Evolutionary conservation across 495 filamentous ascomycete species (phyloP), one percentile per base, ranked within the genome.

Genomic region (Daldinia caldariorum): DNA sequence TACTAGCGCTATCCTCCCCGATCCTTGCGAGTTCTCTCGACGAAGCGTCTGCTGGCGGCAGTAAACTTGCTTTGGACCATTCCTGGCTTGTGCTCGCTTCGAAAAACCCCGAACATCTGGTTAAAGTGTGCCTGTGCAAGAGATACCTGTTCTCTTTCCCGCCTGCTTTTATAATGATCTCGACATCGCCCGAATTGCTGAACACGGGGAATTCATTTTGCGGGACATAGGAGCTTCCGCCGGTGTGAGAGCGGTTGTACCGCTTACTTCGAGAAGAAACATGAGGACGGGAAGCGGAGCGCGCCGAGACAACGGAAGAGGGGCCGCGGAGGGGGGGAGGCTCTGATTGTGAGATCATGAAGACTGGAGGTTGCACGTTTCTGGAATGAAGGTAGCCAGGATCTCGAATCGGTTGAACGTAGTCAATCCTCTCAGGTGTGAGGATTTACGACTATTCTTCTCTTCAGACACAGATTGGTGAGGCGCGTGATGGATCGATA

Each of bases 171-270:
- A 97, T 89, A 41, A 94, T 74, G 66, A 97, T 92, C 82, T 97
- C 94, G 70, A 96, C 92, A 78, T 97, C 93, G 74, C 94, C 94
- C 26, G 89, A 93, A 66, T 96, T 90, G 43, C 89, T 90, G 79
- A 97, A 97, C 67, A 94, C 83, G 32, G 94, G 94, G 76, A 97
- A 97, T 69, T 97, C 93, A 76, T 97, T 97, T 76, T 92, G 90
- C 50, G 90, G 86, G 41, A 87, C 80, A 77, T 90, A 90, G 12
- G 87, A 83, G 50, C 83, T 82, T 70, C 91, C 91, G 41, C 93
- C 93, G 78, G 91, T 88, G 74, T 94, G 91, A 18, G 92, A 95
- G 57, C 92, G 90, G 79, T 89, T 88, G 62, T 91, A 89, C 51
- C 92, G 88, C 72, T 92, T 61, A 82, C 88, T 77, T 80, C 87